phyloP scores from a whole-genome alignment of 805 yeast genomes.

The Hanseniaspora meyeri region DNA sequence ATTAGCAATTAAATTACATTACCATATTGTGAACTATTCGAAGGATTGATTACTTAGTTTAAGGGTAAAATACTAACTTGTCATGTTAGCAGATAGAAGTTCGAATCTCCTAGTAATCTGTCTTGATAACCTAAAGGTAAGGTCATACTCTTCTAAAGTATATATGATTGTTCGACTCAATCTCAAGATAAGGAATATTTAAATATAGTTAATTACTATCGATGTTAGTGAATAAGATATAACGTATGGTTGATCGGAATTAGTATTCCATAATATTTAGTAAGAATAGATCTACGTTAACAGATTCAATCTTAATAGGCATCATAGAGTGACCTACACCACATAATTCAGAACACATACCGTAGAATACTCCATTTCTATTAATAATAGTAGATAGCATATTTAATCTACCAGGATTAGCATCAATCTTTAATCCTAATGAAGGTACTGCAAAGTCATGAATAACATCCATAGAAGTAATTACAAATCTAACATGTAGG shows the following conservation, averaged over 20 bases:
- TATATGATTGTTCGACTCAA: not conserved
- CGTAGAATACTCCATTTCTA: constrained; percentile 21
- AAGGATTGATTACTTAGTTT: not conserved
- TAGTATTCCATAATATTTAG: not conserved
- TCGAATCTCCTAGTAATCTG: constrained; percentile 1
- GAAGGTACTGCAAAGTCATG: constrained; percentile 21
- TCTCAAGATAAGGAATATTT: not conserved
- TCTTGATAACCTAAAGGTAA: not conserved
- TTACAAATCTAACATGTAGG: constrained; percentile 20
- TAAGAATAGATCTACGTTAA: constrained; percentile 7
- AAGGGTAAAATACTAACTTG: constrained; percentile 3
- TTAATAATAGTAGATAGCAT: constrained; percentile 21
- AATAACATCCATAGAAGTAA: constrained; percentile 20
- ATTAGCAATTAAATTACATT: constrained; percentile 14
- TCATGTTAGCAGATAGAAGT: not conserved
- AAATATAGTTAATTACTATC: not conserved
- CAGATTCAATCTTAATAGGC: constrained; percentile 23
- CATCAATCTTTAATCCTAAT: constrained; percentile 22
- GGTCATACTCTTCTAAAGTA: not conserved
- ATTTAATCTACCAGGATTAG: constrained; percentile 22
- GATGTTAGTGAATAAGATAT: not conserved
- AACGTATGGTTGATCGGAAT: not conserved
- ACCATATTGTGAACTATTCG: constrained; percentile 10
- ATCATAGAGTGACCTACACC: constrained; percentile 21
- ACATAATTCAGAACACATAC: constrained; percentile 23